Evolutionary conservation across 2,329 filamentous ascomycete species (phyloP), one percentile per base, ranked within the genome.

Genomic region (Stemphylium beticola): DNA sequence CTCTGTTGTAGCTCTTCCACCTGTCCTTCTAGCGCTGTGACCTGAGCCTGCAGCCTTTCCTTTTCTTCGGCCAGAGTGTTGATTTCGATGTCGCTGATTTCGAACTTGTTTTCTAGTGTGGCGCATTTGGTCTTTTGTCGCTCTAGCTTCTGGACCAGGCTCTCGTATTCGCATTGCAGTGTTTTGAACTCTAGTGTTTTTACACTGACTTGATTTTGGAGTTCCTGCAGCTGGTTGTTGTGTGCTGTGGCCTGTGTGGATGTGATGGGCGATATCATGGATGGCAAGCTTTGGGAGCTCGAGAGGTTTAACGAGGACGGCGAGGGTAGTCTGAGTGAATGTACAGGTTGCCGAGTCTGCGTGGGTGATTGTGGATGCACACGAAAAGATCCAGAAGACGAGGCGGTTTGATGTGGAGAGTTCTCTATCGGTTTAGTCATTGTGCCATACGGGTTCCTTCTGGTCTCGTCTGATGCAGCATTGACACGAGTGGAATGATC

Each of bases 201-300:
- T 52, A 83, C 72, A 14, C 79, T 82, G 33, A 84, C 75, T 64
- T 84, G 81, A 62, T 83, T 82, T 60, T 84, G 83, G 7, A 85
- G 74, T 44, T 81, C 79, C 44, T 80, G 76, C 17, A 82, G 68
- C 50, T 81, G 78, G 14, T 71, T 69, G 15, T 66, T 60, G 33
- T 77, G 75, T 15, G 74, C 75, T 7, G 75, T 64, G 4, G 49
- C 47, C 14, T 67, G 67, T 20, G 64, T 37, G 11, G 65, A 48
- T 11, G 62, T 55, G 6, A 59, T 51, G 34, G 69, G 64, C 15
- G 71, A 62, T 18, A 67, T 69, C 26, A 70, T 67, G 8, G 68
- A 59, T 4, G 65, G 65, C 3, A 68, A 49, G 37, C 50, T 65
- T 37, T 57, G 49, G 15, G 49, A 53, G 37, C 57, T 64, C 11